These are phyloP conservation scores for Xylaria arbuscula DNA, from an alignment of 2,329 filamentous ascomycete genomes.

Conservation along the genomic window DNA sequence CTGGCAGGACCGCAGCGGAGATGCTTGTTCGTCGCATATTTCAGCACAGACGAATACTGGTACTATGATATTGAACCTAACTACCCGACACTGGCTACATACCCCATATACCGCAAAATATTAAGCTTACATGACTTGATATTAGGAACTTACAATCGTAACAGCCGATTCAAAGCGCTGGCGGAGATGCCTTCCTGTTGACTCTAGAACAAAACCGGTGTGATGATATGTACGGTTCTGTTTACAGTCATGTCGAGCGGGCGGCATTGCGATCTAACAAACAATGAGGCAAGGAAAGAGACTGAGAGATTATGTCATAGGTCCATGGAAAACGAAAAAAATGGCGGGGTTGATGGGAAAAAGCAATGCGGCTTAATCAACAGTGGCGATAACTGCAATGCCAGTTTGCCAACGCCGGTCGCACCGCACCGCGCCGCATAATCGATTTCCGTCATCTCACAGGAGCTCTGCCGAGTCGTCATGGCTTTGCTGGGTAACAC, in stretches of 20 bases:
- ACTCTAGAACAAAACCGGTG: conserved; percentile 9
- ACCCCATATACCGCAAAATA: not conserved
- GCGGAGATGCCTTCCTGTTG: not conserved
- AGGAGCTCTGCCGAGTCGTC: conserved; percentile 13
- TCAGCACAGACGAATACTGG: not conserved
- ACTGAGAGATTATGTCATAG: conserved; percentile 2
- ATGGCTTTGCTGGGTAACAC: conserved; percentile 23
- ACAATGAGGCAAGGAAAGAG: not conserved
- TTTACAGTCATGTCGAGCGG: too few relatives aligned
- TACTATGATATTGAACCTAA: not conserved
- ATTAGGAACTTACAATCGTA: not conserved
- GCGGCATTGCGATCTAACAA: not conserved
- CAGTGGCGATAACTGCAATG: conserved; percentile 8
- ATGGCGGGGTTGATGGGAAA: conserved; percentile 6
- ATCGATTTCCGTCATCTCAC: conserved; percentile 19
- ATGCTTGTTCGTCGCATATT: not conserved
- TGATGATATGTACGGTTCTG: not conserved
- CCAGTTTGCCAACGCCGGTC: not conserved
- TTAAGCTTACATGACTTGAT: not conserved
- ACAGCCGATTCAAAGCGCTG: not conserved
- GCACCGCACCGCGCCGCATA: conserved; percentile 17
- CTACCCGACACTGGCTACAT: not conserved
- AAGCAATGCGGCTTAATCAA: conserved; percentile 16
- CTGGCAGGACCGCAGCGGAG: not conserved
- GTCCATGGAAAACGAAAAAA: conserved; percentile 6